Evolutionary conservation across 139 green algal species (phyloP), one percentile per base, ranked within the genome.

Genomic region (Chlorella sorokiniana): DNA sequence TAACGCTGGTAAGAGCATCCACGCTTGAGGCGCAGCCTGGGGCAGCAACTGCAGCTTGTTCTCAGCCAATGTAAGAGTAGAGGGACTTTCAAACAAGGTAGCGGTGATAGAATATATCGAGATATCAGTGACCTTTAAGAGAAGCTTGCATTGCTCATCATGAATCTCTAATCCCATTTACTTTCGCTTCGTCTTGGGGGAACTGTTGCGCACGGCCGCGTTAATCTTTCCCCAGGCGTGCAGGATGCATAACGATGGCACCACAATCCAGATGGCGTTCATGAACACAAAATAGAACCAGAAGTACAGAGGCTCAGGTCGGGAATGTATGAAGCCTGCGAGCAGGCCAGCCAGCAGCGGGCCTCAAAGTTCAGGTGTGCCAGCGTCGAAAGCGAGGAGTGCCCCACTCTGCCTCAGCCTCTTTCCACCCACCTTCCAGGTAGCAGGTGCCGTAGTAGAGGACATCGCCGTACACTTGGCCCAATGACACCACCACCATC

Each of bases 401-500:
- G n/a, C n/a, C n/a, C n/a, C 27, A 27, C 64, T 31, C 14, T 14
- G 20, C 70, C 44, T 44, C 70, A 35, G 5, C 9, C 31, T 14
- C 45, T 4, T 54, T 11, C 9, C 23, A 48, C 85, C 38, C 68
- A 93, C 92, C 93, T 35, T 95, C 91, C 35, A 95, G 79, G 11
- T 86, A 86, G 81, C 86, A 92, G 16, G 94, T 98, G 22, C 73
- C 81, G 83, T 94, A 98, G 84, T 98, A 98, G 38, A 98, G 84
- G 44, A 98, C 89, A 51, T 96, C 93, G 16, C 95, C 95, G 67
- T 98, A 98, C 10, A 98, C 79, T 85, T 98, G 95, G 6, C 93
- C 91, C n/a, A 95, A 41, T 1, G 90, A 94, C 23, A 97, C 89
- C 9, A 95, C n/a, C 11, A 96, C 31, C 80, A 94, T 90, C 18